Evolutionary conservation across 306 rosid genomes (phyloP).

Genomic region (Trichosanthes cucumerina): DNA sequence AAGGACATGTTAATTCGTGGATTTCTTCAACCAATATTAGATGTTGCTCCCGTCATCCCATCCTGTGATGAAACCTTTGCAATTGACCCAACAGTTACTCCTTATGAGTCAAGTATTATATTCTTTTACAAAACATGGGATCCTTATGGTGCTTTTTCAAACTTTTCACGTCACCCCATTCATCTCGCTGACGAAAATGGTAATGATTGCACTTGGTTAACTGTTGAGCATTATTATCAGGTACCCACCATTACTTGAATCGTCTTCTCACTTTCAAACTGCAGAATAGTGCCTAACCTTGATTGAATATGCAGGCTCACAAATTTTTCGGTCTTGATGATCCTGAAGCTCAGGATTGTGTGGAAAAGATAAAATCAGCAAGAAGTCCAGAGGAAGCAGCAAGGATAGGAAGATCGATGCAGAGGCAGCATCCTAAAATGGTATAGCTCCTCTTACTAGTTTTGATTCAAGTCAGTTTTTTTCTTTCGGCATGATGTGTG

Average conservation of each 20-base stretch:
- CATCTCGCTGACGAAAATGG: conserved; percentile 59
- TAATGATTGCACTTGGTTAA: conserved; percentile 59
- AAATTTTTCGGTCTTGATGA: conserved; percentile 65
- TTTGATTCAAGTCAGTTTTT: neutral
- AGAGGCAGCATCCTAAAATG: conserved; percentile 59
- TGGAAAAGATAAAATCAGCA: conserved; percentile 62
- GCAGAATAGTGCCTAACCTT: neutral
- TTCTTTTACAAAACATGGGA: conserved; percentile 94
- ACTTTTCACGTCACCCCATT: conserved; percentile 87
- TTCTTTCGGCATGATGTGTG: neutral
- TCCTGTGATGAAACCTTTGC: conserved; percentile 73
- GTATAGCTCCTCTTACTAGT: conserved; percentile 23
- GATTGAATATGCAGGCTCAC: conserved; percentile 40
- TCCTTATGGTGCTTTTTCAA: conserved; percentile 78
- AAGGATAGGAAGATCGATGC: conserved; percentile 74
- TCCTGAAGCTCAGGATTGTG: conserved; percentile 45
- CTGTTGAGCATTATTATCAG: conserved; percentile 95
- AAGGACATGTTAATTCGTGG: conserved; percentile 95
- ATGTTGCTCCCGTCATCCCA: conserved; percentile 66
- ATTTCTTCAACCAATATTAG: conserved; percentile 80
- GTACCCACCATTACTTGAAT: conserved; percentile 26
- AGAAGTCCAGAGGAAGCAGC: conserved; percentile 97
- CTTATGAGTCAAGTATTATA: conserved; percentile 66
- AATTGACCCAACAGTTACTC: conserved; percentile 74
- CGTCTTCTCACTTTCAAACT: neutral